phyloP scores from a whole-genome alignment of 1,284 basidiomycete species.

The Mycosarcoma mackinlayi region DNA sequence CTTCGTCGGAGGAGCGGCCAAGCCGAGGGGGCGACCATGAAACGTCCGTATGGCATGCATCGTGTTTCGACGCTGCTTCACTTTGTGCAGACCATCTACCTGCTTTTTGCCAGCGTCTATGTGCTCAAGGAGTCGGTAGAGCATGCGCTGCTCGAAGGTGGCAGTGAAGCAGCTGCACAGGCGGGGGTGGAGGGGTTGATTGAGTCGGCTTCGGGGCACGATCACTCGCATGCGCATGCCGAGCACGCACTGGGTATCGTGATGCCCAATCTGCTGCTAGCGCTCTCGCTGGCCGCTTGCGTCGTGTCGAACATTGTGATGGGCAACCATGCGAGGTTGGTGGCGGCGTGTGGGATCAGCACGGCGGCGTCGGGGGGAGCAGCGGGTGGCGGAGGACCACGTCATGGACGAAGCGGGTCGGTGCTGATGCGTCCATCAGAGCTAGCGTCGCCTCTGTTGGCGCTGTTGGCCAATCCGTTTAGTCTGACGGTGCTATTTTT shows the following conservation, averaged over 20 bases:
- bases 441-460: constrained; percentile 47
- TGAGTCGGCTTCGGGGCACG: constrained; percentile 40
- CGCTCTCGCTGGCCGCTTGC: constrained; percentile 45
- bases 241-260: constrained; percentile 48
- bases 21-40: constrained; percentile 22
- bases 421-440: constrained; percentile 54
- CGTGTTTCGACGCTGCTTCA: constrained; percentile 81
- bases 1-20: constrained; percentile 25
- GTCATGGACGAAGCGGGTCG: constrained; percentile 50
- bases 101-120: constrained; percentile 90
- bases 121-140: constrained; percentile 88
- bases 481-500: constrained; percentile 65
- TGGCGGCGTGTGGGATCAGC: constrained; percentile 64
- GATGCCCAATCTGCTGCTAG: constrained; percentile 52
- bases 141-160: constrained; percentile 64
- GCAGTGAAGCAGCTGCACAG: constrained; percentile 1
- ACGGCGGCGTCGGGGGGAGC: constrained; percentile 52
- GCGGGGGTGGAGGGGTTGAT: constrained; percentile 4
- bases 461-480: constrained; percentile 65
- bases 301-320: constrained; percentile 59
- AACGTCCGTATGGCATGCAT: constrained; percentile 73
- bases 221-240: constrained; percentile 49
- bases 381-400: constrained; percentile 25
- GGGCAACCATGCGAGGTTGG: constrained; percentile 61
- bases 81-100: constrained; percentile 87